These are phyloP conservation scores for Rhinocladiella mackenziei DNA, from an alignment of 2,329 filamentous ascomycete species.

Conservation along the genomic window DNA sequence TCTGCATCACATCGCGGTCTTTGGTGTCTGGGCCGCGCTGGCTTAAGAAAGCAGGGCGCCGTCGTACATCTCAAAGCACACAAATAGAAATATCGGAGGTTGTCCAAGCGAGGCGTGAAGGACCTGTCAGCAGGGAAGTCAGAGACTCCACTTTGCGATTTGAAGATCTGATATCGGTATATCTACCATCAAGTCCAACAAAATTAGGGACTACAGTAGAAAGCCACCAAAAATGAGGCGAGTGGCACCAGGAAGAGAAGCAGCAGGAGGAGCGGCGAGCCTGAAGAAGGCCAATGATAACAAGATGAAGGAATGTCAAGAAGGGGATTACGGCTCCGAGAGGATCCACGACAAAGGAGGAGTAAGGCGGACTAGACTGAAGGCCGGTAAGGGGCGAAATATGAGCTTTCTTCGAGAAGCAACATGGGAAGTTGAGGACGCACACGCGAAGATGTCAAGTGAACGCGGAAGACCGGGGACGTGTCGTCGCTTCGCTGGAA, in stretches of 20 bases:
- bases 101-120: background rate
- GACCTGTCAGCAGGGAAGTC: conserved; percentile 9
- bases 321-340: too few species aligned
- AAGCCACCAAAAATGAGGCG: conserved; percentile 1
- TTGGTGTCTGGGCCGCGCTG: background rate
- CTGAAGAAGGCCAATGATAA: conserved; percentile 5
- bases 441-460: background rate
- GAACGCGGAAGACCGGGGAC: background rate
- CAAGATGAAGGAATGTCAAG: conserved; percentile 12
- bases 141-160: background rate
- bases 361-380: background rate
- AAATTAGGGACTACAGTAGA: background rate
- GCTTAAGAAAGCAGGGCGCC: conserved; percentile 2
- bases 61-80: background rate
- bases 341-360: too few species aligned
- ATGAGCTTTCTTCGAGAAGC: too few species aligned
- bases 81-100: background rate
- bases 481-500: conserved; percentile 4
- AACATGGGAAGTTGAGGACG: background rate
- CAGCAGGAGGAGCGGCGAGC: conserved; percentile 4
- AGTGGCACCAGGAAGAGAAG: conserved; percentile 5
- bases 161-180: background rate
- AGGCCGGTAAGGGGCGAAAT: conserved; percentile 7
- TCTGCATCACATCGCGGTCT: conserved; percentile 13
- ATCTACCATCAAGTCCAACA: conserved; percentile 1